Evolutionary conservation across 75 land plant genomes (phyloP).

Genomic region (Cunninghamia lanceolata): DNA sequence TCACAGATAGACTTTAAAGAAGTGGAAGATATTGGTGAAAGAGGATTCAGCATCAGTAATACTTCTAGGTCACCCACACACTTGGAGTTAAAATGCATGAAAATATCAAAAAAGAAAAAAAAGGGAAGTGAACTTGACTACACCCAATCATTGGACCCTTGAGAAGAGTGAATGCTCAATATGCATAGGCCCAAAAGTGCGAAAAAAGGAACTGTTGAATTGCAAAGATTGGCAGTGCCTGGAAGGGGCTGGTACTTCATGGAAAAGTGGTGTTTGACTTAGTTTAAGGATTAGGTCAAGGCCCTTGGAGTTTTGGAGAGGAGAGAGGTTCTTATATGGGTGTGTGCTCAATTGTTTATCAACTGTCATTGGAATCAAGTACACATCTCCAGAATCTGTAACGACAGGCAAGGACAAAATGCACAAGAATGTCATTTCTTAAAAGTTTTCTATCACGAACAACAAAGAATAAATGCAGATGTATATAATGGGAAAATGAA

Average conservation of each 20-base stretch:
- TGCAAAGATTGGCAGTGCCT: constrained; percentile 4
- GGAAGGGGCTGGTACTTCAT: not conserved
- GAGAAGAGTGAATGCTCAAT: not conserved
- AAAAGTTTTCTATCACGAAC: too few species aligned
- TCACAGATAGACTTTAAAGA: not conserved
- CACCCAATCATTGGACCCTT: not conserved
- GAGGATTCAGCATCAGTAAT: not conserved
- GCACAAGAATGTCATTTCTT: too few species aligned
- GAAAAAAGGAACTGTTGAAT: not conserved
- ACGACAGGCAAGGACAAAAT: not conserved
- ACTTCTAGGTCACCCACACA: not conserved
- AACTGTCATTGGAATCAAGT: constrained; percentile 7
- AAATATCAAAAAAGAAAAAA: not conserved
- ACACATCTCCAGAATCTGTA: not conserved
- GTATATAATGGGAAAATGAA: too few species aligned
- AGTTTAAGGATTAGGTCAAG: not conserved
- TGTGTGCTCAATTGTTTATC: not conserved
- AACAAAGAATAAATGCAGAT: too few species aligned
- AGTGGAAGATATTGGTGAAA: not conserved
- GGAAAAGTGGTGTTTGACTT: not conserved
- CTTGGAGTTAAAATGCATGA: not conserved
- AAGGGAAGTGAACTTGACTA: not conserved
- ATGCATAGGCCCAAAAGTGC: not conserved
- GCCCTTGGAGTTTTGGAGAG: constrained; percentile 1
- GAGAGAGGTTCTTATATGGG: not conserved